phyloP scores from a whole-genome alignment of 2,329 filamentous ascomycete species.

The Nothophoma quercina region DNA sequence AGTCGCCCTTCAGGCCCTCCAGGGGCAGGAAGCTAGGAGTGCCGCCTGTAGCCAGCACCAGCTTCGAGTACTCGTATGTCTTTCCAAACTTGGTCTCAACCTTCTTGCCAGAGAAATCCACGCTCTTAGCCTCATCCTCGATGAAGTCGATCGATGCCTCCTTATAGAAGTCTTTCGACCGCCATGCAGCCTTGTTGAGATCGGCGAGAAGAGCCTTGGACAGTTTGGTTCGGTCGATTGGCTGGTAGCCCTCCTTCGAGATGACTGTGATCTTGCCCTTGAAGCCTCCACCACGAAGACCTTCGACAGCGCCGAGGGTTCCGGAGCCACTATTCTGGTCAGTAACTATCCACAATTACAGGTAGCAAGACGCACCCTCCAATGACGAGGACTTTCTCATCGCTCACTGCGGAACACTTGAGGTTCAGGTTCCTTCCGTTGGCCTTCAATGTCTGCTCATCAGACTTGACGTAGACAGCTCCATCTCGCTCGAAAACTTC shows the following conservation, averaged over 20 bases:
- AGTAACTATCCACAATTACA: conserved; percentile 1
- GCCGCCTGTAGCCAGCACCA: conserved; percentile 89
- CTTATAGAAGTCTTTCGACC: conserved; percentile 79
- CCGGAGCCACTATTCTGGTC: conserved; percentile 71
- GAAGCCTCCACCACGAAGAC: conserved; percentile 82
- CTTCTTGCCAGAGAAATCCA: conserved; percentile 78
- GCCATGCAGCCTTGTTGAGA: conserved; percentile 76
- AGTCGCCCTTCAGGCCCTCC: conserved; percentile 79
- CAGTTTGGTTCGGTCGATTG: conserved; percentile 93
- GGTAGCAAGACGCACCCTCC: conserved; percentile 29
- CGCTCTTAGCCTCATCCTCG: conserved; percentile 68
- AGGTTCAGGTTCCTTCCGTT: conserved; percentile 77
- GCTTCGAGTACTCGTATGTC: conserved; percentile 80
- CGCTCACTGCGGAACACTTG: conserved; percentile 68
- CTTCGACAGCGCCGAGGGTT: conserved; percentile 81
- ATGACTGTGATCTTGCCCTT: conserved; percentile 82
- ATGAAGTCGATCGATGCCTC: conserved; percentile 65
- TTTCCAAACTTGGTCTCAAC: conserved; percentile 78
- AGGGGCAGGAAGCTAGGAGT: conserved; percentile 78
- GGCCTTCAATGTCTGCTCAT: conserved; percentile 78
- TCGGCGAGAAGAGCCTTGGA: conserved; percentile 93
- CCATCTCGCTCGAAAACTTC: conserved; percentile 82
- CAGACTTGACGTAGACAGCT: conserved; percentile 82
- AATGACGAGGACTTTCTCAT: conserved; percentile 79
- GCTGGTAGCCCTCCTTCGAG: conserved; percentile 81